Evolutionary conservation across 2,329 filamentous ascomycete species (phyloP), one percentile per base, ranked within the genome.

Genomic region (Xylariaceae sp.): DNA sequence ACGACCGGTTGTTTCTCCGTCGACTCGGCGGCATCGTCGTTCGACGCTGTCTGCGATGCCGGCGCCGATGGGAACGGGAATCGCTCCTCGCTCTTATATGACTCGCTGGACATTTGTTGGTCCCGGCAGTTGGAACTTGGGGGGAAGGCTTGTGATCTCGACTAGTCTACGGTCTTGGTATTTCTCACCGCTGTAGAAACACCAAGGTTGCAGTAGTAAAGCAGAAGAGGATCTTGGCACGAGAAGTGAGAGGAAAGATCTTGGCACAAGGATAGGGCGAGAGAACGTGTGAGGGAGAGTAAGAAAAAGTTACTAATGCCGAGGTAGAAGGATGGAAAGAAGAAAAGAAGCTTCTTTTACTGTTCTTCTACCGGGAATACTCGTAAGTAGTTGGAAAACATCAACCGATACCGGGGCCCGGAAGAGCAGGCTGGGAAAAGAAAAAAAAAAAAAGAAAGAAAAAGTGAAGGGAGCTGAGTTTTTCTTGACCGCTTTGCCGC

Each of bases 1-100:
- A 64, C 9, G 60, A 64, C 8, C n/a, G 56, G 23, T 30, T 30
- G 23, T 45, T 56, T 58, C 47, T 63, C 61, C 11, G 44, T 56
- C 18, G 57, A 49, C 23, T 47, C 47, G 3, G 59, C 54, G 37
- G 37, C 49, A 13, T 13, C 51, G 7, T 58, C 56, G 44, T 58
- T 62, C 18, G 56, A 55, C 18, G 35, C 39, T 8, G 61, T 58
- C n/a, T 44, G 58, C 37, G 53, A 39, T 2, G 39, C 35, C 37
- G 56, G n/a, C 8, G 37, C 7, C 42, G 9, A n/a, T 7, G 59
- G 13, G 11, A 34, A 34, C 17, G 58, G 55, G 23, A 53, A 57
- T 34, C 58, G 15, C 34, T 63, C 63, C 13, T 60, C 56, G 52
- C 55, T 1, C n/a, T 59, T 62, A 10, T 60, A 39, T 4, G 55